A percentile compares a stretch with the other conserved stretches of the same genome.
Evolutionary conservation across 805 yeast genomes (phyloP).

Genomic region (Spathaspora arborariae): DNA sequence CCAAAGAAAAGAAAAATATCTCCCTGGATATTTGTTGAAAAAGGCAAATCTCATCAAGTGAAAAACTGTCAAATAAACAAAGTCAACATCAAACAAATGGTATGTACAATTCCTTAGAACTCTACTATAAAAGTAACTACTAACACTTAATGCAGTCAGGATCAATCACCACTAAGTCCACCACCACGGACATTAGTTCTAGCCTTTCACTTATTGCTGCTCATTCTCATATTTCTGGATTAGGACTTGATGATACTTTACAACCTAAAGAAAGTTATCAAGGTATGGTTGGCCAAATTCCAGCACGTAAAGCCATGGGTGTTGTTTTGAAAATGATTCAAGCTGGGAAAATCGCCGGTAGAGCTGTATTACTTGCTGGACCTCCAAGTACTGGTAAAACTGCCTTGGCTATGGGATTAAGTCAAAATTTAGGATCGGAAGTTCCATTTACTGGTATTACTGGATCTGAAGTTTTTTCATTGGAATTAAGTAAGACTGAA

Average conservation of each 20-base stretch:
- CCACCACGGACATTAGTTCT: slow-evolving; percentile 26
- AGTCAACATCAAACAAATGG: background rate
- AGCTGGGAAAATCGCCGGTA: slow-evolving; percentile 92
- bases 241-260: slow-evolving; percentile 91
- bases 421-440: slow-evolving; percentile 67
- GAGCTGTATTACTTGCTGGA: slow-evolving; percentile 94
- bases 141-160: slow-evolving; percentile 8
- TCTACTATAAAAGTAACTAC: background rate
- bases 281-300: slow-evolving; percentile 97
- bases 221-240: slow-evolving; percentile 96
- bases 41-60: background rate
- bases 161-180: slow-evolving; percentile 29
- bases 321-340: slow-evolving; percentile 89
- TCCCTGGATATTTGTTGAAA: background rate
- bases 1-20: background rate
- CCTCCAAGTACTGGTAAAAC: slow-evolving; percentile 99
- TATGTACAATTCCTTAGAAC: background rate
- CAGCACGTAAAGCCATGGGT: slow-evolving; percentile 96
- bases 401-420: slow-evolving; percentile 92
- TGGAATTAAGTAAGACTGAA: slow-evolving; percentile 93
- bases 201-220: slow-evolving; percentile 83
- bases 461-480: slow-evolving; percentile 88
- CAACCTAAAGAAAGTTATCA: slow-evolving; percentile 75
- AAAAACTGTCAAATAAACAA: background rate
- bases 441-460: slow-evolving; percentile 96